Evolutionary conservation across 305 asterid species (phyloP).

Genomic region (Fraxinus sp.): DNA sequence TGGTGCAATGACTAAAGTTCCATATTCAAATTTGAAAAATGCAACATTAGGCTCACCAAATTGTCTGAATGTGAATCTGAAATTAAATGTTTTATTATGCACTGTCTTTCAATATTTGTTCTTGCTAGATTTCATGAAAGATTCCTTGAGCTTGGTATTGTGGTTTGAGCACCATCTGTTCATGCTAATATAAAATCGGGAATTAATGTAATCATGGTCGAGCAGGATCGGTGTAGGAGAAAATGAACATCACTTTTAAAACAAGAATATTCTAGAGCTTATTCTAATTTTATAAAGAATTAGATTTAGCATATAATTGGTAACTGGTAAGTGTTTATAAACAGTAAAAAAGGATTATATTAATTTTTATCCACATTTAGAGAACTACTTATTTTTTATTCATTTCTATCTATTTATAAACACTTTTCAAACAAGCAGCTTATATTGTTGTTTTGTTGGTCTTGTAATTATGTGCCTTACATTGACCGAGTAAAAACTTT

Average conservation of each 20-base stretch:
- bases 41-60: background rate
- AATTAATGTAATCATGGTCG: background rate
- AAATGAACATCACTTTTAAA: background rate
- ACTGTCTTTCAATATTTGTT: background rate
- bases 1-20: background rate
- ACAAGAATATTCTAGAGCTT: background rate
- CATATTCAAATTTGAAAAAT: background rate
- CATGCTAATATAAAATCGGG: background rate
- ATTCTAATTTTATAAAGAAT: background rate
- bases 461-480: background rate
- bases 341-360: too few species aligned
- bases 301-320: too few species aligned
- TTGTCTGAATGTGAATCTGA: background rate
- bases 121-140: background rate
- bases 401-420: too few species aligned
- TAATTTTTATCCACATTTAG: too few species aligned
- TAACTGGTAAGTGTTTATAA: too few species aligned
- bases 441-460: background rate
- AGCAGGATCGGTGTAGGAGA: background rate
- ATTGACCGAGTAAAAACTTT: too few species aligned
- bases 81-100: background rate
- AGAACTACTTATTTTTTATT: too few species aligned
- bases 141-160: background rate
- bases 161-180: background rate
- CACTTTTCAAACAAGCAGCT: too few species aligned